Evolutionary conservation across 2,329 filamentous ascomycete species (phyloP).

Genomic region (Xylaria sp.): DNA sequence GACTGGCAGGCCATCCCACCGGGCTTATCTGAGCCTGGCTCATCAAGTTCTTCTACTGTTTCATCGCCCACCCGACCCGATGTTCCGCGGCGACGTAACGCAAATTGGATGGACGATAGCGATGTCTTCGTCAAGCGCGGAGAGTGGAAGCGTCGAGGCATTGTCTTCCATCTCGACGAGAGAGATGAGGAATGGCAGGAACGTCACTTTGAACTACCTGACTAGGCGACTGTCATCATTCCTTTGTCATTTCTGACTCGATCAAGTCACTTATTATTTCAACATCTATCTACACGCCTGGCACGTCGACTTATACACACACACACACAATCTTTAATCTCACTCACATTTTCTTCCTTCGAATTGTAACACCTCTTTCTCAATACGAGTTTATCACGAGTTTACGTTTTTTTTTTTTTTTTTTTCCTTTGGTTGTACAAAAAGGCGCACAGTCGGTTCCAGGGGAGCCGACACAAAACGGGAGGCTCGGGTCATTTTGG

Average conservation of each 20-base stretch:
- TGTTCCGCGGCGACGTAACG: slow-evolving; percentile 43
- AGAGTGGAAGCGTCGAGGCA: slow-evolving; percentile 51
- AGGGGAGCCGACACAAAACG: slow-evolving; percentile 7
- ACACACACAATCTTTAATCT: slow-evolving; percentile 21
- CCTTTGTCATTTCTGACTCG: neutral
- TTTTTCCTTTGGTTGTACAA: neutral
- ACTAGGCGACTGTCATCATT: slow-evolving; percentile 33
- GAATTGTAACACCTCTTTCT: neutral
- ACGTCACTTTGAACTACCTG: slow-evolving; percentile 48
- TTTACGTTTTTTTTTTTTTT: slow-evolving; percentile 13
- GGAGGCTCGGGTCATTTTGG: slow-evolving; percentile 23
- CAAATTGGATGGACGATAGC: slow-evolving; percentile 45
- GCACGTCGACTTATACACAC: neutral
- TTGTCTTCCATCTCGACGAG: slow-evolving; percentile 49
- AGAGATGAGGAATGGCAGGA: slow-evolving; percentile 44
- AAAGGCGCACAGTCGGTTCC: slow-evolving; percentile 15
- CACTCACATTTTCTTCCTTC: neutral
- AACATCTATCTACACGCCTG: neutral
- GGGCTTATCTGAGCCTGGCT: slow-evolving; percentile 40
- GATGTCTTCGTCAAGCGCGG: slow-evolving; percentile 49
- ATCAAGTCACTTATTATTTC: neutral
- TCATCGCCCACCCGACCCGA: slow-evolving; percentile 37
- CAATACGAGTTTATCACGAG: slow-evolving; percentile 19
- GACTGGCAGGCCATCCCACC: slow-evolving; percentile 50
- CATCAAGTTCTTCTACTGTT: slow-evolving; percentile 35